These are phyloP conservation scores for Xylaria longipes DNA, from an alignment of 495 filamentous ascomycete genomes.

Conservation along the genomic window DNA sequence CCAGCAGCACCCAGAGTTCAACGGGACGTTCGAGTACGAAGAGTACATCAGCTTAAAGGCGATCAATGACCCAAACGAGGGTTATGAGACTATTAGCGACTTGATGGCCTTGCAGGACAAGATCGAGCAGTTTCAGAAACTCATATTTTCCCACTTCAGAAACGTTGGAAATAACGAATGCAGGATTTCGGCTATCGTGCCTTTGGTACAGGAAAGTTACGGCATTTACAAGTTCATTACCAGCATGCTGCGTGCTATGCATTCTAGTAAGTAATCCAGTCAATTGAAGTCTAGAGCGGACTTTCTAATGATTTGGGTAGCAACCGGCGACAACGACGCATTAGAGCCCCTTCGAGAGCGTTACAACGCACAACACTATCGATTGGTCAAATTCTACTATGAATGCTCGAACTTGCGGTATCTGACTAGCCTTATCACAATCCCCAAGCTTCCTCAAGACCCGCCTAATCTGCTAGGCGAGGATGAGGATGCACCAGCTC, in stretches of 20 bases:
- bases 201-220: constrained; percentile 96
- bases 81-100: constrained; percentile 97
- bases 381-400: constrained; percentile 96
- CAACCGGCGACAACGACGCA: constrained; percentile 94
- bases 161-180: constrained; percentile 93
- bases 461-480: constrained; percentile 87
- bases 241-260: constrained; percentile 95
- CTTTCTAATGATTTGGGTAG: constrained; percentile 52
- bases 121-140: constrained; percentile 97
- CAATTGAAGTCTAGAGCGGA: constrained; percentile 23
- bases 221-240: constrained; percentile 97
- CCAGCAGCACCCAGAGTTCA: constrained; percentile 96
- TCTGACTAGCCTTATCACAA: constrained; percentile 92
- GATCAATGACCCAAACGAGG: constrained; percentile 98
- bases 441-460: constrained; percentile 94
- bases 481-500: constrained; percentile 79
- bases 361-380: constrained; percentile 95
- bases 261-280: constrained; percentile 72
- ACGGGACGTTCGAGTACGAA: constrained; percentile 98
- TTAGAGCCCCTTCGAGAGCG: constrained; percentile 83
- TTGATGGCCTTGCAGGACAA: constrained; percentile 97
- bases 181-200: constrained; percentile 90
- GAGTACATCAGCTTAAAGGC: constrained; percentile 98
- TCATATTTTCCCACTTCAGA: constrained; percentile 96
- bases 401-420: constrained; percentile 98